Percentiles rank a stretch among this genome's conserved stretches.
phyloP scores from a whole-genome alignment of 306 rosid species.

The Castanea sativa region DNA sequence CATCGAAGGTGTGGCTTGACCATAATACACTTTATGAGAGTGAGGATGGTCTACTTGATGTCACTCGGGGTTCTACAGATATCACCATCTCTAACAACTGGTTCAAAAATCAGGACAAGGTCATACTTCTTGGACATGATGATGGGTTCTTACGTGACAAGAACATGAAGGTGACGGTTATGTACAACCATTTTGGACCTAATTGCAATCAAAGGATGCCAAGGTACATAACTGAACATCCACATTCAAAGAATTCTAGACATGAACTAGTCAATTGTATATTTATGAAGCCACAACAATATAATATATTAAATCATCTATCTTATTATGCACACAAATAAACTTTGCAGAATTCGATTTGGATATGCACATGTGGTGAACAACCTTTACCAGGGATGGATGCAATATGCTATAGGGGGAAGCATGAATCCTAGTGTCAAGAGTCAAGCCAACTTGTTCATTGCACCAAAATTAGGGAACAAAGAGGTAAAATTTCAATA shows the following conservation, averaged over 20 bases:
- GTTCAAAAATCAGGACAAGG: not conserved
- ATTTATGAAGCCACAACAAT: no score
- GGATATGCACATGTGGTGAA: conserved; percentile 23
- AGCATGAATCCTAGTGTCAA: conserved; percentile 24
- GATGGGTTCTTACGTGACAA: not conserved
- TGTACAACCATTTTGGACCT: conserved; percentile 14
- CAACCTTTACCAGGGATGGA: conserved; percentile 29
- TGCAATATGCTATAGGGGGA: conserved; percentile 1
- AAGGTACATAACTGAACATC: not conserved
- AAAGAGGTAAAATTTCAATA: conserved; percentile 23
- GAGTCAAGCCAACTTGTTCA: conserved; percentile 46
- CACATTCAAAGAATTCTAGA: not conserved
- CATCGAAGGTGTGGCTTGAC: not conserved
- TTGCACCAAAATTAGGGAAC: conserved; percentile 37
- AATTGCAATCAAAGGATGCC: conserved; percentile 16
- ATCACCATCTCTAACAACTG: conserved; percentile 5
- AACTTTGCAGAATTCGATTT: not conserved
- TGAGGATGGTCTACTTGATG: conserved; percentile 3
- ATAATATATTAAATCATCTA: no score
- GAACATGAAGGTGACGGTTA: conserved; percentile 5
- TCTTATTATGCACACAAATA: not conserved
- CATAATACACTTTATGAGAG: not conserved
- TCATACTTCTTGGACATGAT: conserved; percentile 1
- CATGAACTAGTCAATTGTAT: not conserved
- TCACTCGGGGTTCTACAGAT: conserved; percentile 3